Conservation (phyloP, 768 basidiomycete species). For the Tubosaeta sp. region DNA sequence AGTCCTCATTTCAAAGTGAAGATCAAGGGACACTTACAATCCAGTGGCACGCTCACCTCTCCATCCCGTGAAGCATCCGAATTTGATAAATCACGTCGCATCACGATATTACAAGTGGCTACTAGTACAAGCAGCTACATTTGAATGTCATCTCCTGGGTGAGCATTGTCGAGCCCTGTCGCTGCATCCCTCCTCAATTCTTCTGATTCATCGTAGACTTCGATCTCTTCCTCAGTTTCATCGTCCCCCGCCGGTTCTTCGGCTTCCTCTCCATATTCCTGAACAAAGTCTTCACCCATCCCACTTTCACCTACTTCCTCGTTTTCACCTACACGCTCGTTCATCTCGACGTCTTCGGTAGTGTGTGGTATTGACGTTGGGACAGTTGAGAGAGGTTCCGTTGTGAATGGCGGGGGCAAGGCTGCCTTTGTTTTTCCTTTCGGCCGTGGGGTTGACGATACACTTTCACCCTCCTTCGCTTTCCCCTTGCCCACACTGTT, state of each 20-base stretch:
- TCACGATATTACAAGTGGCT: no score
- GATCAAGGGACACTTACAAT: no score
- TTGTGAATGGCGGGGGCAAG: slow-evolving; percentile 26
- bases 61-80: no score
- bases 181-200: slow-evolving; percentile 37
- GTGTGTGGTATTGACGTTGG: slow-evolving; percentile 28
- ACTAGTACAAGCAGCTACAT: background rate
- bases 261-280: slow-evolving; percentile 23
- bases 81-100: no score
- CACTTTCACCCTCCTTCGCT: slow-evolving; percentile 29
- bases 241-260: slow-evolving; percentile 26
- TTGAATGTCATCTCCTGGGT: slow-evolving; percentile 8
- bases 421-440: slow-evolving; percentile 31
- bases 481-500: slow-evolving; percentile 29
- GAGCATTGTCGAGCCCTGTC: slow-evolving; percentile 32
- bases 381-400: slow-evolving; percentile 25
- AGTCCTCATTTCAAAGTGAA: no score
- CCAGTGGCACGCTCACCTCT: no score
- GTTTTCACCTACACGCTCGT: slow-evolving; percentile 21
- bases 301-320: slow-evolving; percentile 33
- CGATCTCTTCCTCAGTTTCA: slow-evolving; percentile 39
- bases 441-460: slow-evolving; percentile 25
- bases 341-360: slow-evolving; percentile 23
- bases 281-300: slow-evolving; percentile 21
- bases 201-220: slow-evolving; percentile 45